A percentile compares a stretch with the other conserved stretches of the same genome.
These are phyloP conservation scores for Colletotrichum sp. DNA, from an alignment of 2,329 filamentous ascomycete genomes.

Conservation along the genomic window DNA sequence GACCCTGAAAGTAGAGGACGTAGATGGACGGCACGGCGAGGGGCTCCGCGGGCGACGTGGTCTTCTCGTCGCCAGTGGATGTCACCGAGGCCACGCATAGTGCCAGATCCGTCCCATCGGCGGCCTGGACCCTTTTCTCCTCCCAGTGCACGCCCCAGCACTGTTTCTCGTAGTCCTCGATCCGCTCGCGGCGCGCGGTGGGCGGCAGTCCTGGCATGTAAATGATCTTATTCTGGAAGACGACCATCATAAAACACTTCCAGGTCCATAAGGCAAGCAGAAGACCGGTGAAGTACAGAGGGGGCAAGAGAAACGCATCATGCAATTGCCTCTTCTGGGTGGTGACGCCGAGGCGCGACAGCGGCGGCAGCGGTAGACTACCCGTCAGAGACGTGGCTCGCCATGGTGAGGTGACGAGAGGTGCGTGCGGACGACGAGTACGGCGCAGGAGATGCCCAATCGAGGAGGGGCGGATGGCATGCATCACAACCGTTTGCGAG, in stretches of 20 bases:
- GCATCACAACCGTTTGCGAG: conserved; percentile 27
- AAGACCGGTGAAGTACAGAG: conserved; percentile 69
- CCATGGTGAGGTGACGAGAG: neutral
- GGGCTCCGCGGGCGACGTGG: conserved; percentile 9
- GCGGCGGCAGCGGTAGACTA: neutral
- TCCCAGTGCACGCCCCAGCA: conserved; percentile 71
- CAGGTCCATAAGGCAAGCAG: conserved; percentile 68
- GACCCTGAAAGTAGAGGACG: conserved; percentile 63
- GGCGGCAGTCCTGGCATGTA: conserved; percentile 81
- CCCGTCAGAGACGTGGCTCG: conserved; percentile 12
- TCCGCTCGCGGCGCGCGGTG: conserved; percentile 70
- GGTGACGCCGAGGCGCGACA: conserved; percentile 14
- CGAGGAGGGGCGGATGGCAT: conserved; percentile 24
- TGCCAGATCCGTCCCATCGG: conserved; percentile 70
- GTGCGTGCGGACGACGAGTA: neutral
- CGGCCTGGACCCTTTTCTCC: conserved; percentile 63
- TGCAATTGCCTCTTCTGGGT: conserved; percentile 35
- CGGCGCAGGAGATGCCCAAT: conserved; percentile 22
- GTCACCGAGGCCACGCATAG: conserved; percentile 58
- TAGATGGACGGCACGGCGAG: conserved; percentile 46
- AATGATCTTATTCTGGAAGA: conserved; percentile 83
- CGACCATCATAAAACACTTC: conserved; percentile 76
- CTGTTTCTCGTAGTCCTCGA: conserved; percentile 64
- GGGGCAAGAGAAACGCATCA: conserved; percentile 62
- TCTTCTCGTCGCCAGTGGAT: conserved; percentile 20